Evolutionary conservation across 2,329 filamentous ascomycete genomes (phyloP), one percentile per base, ranked within the genome.

Genomic region (Fusarium piperis): DNA sequence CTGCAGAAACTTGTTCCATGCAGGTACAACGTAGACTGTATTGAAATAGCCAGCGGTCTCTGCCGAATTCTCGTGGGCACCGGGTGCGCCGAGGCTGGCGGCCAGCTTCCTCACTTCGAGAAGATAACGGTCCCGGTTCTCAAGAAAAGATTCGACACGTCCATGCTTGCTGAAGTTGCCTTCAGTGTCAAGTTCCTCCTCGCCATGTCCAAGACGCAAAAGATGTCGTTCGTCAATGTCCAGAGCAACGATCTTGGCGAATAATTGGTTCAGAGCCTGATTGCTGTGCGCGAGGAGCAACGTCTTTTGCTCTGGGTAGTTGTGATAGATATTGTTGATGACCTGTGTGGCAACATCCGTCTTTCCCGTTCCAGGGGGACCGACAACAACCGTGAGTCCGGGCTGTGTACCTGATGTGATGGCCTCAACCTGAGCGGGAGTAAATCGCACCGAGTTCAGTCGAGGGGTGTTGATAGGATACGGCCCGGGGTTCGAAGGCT

Each of bases 331-430:
- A 80, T 98, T 98, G 84, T 94, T 98, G 83, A 99, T 99, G 79
- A 98, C 97, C 81, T 99, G 96, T 6, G 95, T 98, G 53, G 94
- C 95, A 59, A 99, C 96, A 81, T 99, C 96, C n/a, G 96, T 99
- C 85, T 99, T 99, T 70, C 97, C 96, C 8, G 96, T 99, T 61
- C 96, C 96, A 9, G 96, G 96, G 60, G 96, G 96, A 1, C 96
- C 96, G 69, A 99, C 94, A 74, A 99, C 92, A 53, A 99, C 89
- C 1, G 95, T 98, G 58, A 99, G 86, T 20, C 97, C 96, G 36
- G 96, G 95, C 77, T 99, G 97, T 8, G 94, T 95, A 20, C 96
- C 96, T 41, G 95, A 98, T 67, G 93, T 91, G 76, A 99, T 96
- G 28, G 96, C 96, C 79, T 98, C 93, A 30, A 97, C 89, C 81